These are phyloP conservation scores for Kockovaella imperatae DNA, from an alignment of 768 basidiomycete species.

Conservation along the genomic window DNA sequence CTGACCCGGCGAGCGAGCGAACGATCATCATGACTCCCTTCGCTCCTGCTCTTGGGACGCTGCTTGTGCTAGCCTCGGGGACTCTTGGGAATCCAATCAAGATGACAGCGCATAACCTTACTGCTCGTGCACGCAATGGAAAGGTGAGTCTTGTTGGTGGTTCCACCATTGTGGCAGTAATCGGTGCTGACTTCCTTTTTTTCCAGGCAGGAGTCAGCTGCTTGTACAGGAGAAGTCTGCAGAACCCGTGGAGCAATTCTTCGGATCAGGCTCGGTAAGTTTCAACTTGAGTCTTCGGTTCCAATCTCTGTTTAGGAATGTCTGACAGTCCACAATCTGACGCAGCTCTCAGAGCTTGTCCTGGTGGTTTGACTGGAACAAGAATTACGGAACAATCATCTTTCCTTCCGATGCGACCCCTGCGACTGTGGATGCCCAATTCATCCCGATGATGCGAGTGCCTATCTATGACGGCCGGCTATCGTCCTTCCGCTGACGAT, in stretches of 20 bases:
- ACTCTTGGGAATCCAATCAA: no score
- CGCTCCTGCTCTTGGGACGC: no score
- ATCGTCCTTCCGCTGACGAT: neutral
- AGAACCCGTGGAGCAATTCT: conserved; percentile 19
- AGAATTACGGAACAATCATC: conserved; percentile 9
- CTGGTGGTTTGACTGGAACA: conserved; percentile 23
- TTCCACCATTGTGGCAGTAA: neutral
- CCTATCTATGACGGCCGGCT: neutral
- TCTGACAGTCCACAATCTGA: no score
- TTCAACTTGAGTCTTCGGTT: no score
- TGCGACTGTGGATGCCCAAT: conserved; percentile 1
- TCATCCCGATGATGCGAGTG: conserved; percentile 16
- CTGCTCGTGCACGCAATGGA: conserved; percentile 7
- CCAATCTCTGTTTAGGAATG: no score
- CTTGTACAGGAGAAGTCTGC: conserved; percentile 17
- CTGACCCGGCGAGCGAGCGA: no score
- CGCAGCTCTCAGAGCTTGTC: conserved; percentile 2
- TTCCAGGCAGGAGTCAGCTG: conserved; percentile 22
- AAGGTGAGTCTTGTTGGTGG: conserved; percentile 14
- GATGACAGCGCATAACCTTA: no score
- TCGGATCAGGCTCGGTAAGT: conserved; percentile 11
- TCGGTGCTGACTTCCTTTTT: neutral
- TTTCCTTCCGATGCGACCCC: neutral
- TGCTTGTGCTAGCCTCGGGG: no score
- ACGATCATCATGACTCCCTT: no score